Conservation (phyloP, 1,284 basidiomycete genomes). For the Melampsora larici-populina region DNA sequence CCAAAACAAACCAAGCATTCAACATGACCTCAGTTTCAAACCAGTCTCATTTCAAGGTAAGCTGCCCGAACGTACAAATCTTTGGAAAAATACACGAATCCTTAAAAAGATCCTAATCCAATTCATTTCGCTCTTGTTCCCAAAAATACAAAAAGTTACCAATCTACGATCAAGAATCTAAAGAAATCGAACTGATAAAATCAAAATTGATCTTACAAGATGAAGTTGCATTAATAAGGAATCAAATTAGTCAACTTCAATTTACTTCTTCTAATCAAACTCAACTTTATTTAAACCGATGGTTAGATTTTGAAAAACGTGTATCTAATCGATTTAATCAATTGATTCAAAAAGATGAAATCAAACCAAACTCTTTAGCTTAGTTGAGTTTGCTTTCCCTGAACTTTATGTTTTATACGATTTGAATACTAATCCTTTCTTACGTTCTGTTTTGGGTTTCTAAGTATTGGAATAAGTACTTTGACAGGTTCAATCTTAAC, state of each 20-base stretch:
- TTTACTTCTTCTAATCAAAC: neutral
- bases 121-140: too few relatives aligned
- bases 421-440: neutral
- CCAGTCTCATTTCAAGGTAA: too few relatives aligned
- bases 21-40: too few relatives aligned
- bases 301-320: constrained; percentile 24
- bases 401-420: neutral
- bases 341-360: constrained; percentile 29
- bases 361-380: constrained; percentile 18
- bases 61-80: too few relatives aligned
- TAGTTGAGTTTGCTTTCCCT: constrained; percentile 5
- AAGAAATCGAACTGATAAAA: constrained; percentile 37
- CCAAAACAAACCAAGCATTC: too few relatives aligned
- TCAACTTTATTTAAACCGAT: constrained; percentile 11
- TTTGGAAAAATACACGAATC: too few relatives aligned
- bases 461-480: constrained; percentile 37
- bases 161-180: constrained; percentile 36
- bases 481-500: constrained; percentile 41
- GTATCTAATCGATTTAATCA: constrained; percentile 7
- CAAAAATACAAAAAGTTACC: constrained; percentile 12
- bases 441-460: neutral
- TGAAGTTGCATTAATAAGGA: constrained; percentile 27
- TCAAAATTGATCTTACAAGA: constrained; percentile 30
- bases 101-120: too few relatives aligned
- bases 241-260: constrained; percentile 23